Evolutionary conservation across 148 eudicot species (phyloP).

Genomic region (Rhododendron vialii): DNA sequence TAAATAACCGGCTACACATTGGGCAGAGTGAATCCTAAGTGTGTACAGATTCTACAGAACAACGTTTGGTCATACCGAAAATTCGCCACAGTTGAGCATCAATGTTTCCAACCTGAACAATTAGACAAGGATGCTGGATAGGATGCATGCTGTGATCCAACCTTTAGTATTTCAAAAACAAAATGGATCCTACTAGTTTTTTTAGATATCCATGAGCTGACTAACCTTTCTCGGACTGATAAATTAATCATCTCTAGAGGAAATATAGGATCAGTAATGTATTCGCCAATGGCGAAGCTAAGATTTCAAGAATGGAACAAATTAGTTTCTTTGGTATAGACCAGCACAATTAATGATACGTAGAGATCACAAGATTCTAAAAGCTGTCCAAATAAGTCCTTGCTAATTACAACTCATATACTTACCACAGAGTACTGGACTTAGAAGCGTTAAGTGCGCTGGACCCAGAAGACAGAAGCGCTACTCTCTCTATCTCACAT

Average conservation of each 20-base stretch:
- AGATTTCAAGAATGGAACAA: background rate
- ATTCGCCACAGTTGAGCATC: background rate
- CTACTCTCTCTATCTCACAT: background rate
- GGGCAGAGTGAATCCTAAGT: background rate
- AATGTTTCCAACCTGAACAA: background rate
- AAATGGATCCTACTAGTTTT: background rate
- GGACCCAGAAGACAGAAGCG: too few species aligned
- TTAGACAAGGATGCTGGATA: background rate
- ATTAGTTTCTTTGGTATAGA: background rate
- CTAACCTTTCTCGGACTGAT: background rate
- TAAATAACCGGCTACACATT: too few species aligned
- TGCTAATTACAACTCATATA: background rate
- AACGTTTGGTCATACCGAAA: background rate
- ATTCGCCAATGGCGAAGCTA: background rate
- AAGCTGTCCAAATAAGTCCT: background rate
- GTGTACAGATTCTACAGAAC: background rate
- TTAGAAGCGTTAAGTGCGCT: background rate
- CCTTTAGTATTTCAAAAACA: background rate
- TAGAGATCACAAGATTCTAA: background rate
- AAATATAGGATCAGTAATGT: background rate
- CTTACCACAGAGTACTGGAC: background rate
- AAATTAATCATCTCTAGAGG: background rate
- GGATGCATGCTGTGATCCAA: background rate
- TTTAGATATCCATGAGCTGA: background rate
- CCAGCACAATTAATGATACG: background rate